These are phyloP conservation scores for Trichoderma reesei DNA, from an alignment of 495 filamentous ascomycete genomes.

Conservation along the genomic window DNA sequence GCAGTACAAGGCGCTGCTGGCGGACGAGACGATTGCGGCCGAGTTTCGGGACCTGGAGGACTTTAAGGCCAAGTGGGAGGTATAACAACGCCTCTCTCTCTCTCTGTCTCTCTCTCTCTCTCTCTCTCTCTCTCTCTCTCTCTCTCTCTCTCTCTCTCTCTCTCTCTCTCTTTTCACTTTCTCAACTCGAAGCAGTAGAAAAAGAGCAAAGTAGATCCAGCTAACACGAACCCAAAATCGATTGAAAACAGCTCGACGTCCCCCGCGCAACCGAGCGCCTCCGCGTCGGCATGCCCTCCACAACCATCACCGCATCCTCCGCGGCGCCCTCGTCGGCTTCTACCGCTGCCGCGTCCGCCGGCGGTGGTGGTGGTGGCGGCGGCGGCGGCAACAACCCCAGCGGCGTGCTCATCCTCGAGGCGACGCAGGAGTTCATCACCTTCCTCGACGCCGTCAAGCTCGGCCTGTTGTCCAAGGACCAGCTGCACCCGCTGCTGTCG, in stretches of 20 bases:
- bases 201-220: neutral
- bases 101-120: too few species aligned
- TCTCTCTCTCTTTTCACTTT: too few species aligned
- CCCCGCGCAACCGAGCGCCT: slow-evolving; percentile 89
- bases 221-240: slow-evolving; percentile 14
- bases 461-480: slow-evolving; percentile 85
- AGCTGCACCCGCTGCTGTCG: slow-evolving; percentile 82
- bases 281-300: slow-evolving; percentile 71
- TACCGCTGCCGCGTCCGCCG: slow-evolving; percentile 40
- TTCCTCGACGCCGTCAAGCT: slow-evolving; percentile 90
- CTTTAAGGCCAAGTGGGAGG: slow-evolving; percentile 91
- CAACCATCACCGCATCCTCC: slow-evolving; percentile 46
- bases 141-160: too few species aligned
- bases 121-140: too few species aligned
- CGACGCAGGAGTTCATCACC: slow-evolving; percentile 97
- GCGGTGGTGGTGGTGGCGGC: too few species aligned
- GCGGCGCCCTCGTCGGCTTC: slow-evolving; percentile 26
- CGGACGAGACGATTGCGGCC: slow-evolving; percentile 70
- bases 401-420: slow-evolving; percentile 30
- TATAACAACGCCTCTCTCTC: too few species aligned
- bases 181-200: too few species aligned
- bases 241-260: slow-evolving; percentile 64
- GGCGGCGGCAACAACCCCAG: slow-evolving; percentile 20
- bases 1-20: slow-evolving; percentile 91
- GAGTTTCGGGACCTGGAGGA: slow-evolving; percentile 82